A percentile compares a stretch with the other conserved stretches of the same genome.
Conservation (phyloP, 2,329 filamentous ascomycete species). For the Coniella lustricola region DNA sequence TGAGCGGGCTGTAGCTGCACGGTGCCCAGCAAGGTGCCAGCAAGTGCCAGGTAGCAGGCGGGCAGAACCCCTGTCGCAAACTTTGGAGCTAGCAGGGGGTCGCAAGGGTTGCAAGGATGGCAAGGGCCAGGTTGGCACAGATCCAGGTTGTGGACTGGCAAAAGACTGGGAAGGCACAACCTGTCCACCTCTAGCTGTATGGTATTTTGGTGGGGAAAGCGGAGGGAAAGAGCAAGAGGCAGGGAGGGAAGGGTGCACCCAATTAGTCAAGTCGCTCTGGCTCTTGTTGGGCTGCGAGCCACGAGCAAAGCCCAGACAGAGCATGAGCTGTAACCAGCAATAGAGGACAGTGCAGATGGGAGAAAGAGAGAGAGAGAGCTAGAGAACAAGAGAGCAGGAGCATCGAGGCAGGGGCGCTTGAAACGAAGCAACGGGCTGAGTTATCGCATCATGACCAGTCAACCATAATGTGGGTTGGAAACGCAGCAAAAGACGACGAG, state of each 20-base stretch:
- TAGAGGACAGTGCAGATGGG: too few species aligned
- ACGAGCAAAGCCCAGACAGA: not conserved
- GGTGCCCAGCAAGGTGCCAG: too few species aligned
- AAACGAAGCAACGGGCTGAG: too few species aligned
- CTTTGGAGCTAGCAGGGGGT: not conserved
- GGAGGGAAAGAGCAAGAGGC: not conserved
- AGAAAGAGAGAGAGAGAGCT: not conserved
- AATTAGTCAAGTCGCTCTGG: too few species aligned
- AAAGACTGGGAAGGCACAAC: conserved; percentile 3
- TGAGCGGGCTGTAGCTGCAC: conserved; percentile 6
- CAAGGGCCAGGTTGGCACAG: conserved; percentile 13
- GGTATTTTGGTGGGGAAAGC: conserved; percentile 2
- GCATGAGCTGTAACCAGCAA: too few species aligned
- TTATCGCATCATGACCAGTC: too few species aligned
- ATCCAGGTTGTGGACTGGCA: not conserved
- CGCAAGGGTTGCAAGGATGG: too few species aligned
- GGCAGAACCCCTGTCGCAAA: not conserved
- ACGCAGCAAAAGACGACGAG: not conserved
- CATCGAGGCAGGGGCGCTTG: not conserved
- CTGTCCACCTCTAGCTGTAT: not conserved
- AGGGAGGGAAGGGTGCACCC: not conserved
- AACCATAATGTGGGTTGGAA: not conserved
- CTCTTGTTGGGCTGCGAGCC: too few species aligned
- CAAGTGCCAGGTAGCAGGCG: too few species aligned
- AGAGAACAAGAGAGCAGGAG: too few species aligned